These are phyloP conservation scores for Emergomyces pasteurianus DNA, from an alignment of 2,329 filamentous ascomycete genomes.

Conservation along the genomic window DNA sequence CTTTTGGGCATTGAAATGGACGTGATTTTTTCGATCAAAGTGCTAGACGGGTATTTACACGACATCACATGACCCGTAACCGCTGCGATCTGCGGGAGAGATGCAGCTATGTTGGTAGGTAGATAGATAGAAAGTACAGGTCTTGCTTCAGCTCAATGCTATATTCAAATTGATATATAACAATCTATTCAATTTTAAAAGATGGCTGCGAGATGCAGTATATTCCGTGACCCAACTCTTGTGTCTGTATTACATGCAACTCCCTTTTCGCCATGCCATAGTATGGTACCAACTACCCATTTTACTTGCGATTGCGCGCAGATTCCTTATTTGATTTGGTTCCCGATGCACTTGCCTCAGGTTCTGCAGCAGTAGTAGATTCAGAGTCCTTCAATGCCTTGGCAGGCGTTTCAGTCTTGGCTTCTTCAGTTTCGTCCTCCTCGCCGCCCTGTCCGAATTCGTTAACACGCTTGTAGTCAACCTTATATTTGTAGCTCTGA, in stretches of 20 bases:
- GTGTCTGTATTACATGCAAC: neutral
- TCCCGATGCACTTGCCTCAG: constrained; percentile 2
- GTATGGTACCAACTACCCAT: neutral
- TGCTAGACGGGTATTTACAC: no score
- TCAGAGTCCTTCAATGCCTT: constrained; percentile 8
- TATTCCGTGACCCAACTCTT: neutral
- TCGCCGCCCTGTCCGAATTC: constrained; percentile 98
- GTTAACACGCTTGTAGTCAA: constrained; percentile 86
- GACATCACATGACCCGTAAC: neutral
- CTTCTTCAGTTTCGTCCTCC: constrained; percentile 33
- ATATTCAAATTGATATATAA: no score
- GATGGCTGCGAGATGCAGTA: neutral
- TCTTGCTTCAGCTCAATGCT: no score
- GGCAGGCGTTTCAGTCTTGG: constrained; percentile 2
- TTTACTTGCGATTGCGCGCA: constrained; percentile 10
- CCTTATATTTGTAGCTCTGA: constrained; percentile 82
- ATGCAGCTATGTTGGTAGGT: neutral
- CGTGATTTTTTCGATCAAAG: no score
- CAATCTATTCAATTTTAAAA: neutral
- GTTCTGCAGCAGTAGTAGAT: neutral
- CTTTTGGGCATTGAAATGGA: no score
- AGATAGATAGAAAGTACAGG: no score
- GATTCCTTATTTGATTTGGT: constrained; percentile 3
- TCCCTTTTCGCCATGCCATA: neutral
- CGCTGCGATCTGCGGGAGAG: no score